Evolutionary conservation across 495 filamentous ascomycete species (phyloP), one percentile per base, ranked within the genome.

Genomic region (Aspergillus coremiiformis): DNA sequence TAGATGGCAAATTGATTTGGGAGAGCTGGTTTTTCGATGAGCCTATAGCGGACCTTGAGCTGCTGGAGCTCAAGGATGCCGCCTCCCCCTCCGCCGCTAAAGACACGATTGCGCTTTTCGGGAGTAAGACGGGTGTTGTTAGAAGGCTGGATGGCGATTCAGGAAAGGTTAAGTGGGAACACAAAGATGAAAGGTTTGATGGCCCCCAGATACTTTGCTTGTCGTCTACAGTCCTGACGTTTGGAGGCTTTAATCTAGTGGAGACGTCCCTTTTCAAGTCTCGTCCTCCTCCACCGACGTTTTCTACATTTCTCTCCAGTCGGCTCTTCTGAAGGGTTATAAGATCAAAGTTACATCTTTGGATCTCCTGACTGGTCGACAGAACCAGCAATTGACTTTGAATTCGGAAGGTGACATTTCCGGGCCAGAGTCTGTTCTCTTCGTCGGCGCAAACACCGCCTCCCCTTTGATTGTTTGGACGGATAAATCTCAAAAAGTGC

Each of bases 381-480:
- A 83, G 59, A 67, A 73, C 27, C 77, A 84, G 39, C 83, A 90
- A 54, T 70, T 84, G 44, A 73, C 74, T 4, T 66, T 95, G 47
- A 84, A 77, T 47, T 79, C 86, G 5, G 91, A 94, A 54, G 77
- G 67, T 37, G 90, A 95, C 53, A 76, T 95, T 2, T 69, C 81
- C 26, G 70, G 71, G 7, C 72, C 77, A 3, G 80, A 87, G 22
- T 82, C 83, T 43, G 82, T 95, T 39, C 73, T 92, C 44, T 85
- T 87, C 61, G 87, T 91, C 8, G 90, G 89, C 49, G 81, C 84
- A 5, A 93, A 91, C 63, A 84, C 84, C n/a, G 88, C 84, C 3
- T 80, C 85, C 7, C 89, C 90, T 1, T 75, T 95, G 44, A 81
- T 95, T 44, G 81, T 83, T 12, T 95, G 90, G 90, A 78, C 86